Evolutionary conservation across 2,329 filamentous ascomycete species (phyloP).

Genomic region (Alternaria arbusti): DNA sequence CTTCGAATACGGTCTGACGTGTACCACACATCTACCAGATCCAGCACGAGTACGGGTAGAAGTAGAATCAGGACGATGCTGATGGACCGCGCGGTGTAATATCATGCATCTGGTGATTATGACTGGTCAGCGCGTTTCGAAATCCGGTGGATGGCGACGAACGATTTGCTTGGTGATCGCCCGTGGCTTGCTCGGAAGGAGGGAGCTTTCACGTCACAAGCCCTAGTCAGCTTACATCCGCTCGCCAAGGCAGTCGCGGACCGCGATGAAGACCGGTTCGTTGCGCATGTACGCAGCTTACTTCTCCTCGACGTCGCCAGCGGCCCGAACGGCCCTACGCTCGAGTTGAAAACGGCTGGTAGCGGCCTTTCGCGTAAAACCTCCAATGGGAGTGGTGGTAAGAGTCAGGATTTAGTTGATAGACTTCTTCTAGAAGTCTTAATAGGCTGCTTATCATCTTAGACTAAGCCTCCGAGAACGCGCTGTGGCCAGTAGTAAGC

Average conservation of each 20-base stretch:
- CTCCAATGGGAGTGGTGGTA: neutral
- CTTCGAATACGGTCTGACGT: constrained; percentile 8
- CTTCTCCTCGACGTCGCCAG: neutral
- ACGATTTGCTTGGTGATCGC: neutral
- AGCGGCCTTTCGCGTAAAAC: neutral
- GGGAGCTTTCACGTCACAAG: constrained; percentile 5
- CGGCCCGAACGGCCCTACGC: constrained; percentile 7
- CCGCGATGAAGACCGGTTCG: constrained; percentile 5
- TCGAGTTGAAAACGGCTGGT: constrained; percentile 1
- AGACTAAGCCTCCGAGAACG: neutral
- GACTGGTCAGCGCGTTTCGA: neutral
- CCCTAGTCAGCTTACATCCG: constrained; percentile 18
- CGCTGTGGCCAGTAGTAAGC: neutral
- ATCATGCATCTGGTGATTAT: neutral
- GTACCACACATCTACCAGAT: neutral
- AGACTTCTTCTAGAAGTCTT: neutral
- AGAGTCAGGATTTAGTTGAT: neutral
- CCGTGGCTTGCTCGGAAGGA: constrained; percentile 5
- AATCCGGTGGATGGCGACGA: neutral
- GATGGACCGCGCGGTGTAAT: neutral
- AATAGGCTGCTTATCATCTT: constrained; percentile 4
- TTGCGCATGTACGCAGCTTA: constrained; percentile 3
- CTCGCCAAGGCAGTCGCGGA: constrained; percentile 8
- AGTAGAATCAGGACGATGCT: neutral
- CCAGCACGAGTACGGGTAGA: neutral